Evolutionary conservation across 2,329 filamentous ascomycete species (phyloP).

Genomic region (Byssochlamys sp.): DNA sequence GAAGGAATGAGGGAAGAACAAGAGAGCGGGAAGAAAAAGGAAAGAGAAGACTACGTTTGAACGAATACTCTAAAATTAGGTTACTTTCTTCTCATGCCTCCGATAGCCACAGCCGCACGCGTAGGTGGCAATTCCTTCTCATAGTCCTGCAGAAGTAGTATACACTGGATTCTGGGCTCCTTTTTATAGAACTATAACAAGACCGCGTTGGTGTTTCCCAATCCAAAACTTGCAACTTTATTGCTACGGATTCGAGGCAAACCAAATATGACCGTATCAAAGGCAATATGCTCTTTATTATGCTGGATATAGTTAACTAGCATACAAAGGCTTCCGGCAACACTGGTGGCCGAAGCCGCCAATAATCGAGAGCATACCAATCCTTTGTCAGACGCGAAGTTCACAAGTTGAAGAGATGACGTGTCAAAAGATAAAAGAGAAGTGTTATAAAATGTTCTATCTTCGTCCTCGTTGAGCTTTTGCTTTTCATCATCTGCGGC

Average conservation of each 20-base stretch:
- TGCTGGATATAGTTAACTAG: not conserved
- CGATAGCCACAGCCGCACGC: not conserved
- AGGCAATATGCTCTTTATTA: not conserved
- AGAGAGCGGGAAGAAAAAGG: not conserved
- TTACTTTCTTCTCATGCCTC: not conserved
- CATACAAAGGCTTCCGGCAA: not conserved
- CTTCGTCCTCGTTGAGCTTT: not conserved
- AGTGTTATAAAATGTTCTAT: not conserved
- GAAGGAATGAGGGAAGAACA: too few relatives aligned
- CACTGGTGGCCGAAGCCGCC: not conserved
- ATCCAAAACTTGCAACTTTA: not conserved
- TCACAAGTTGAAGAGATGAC: not conserved
- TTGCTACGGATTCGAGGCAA: not conserved
- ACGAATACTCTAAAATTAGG: not conserved
- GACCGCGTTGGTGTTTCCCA: not conserved
- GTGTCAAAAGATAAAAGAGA: not conserved
- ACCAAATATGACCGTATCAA: not conserved
- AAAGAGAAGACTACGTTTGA: not conserved
- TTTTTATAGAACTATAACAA: not conserved
- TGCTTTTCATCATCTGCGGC: not conserved
- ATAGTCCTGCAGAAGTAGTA: not conserved
- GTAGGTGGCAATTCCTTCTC: not conserved
- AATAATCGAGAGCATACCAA: not conserved
- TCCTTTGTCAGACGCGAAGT: not conserved
- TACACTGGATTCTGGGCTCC: too few relatives aligned